A percentile compares a stretch with the other conserved stretches of the same genome.
Evolutionary conservation across 306 rosid species (phyloP).

Genomic region (Sicyos baderoa): DNA sequence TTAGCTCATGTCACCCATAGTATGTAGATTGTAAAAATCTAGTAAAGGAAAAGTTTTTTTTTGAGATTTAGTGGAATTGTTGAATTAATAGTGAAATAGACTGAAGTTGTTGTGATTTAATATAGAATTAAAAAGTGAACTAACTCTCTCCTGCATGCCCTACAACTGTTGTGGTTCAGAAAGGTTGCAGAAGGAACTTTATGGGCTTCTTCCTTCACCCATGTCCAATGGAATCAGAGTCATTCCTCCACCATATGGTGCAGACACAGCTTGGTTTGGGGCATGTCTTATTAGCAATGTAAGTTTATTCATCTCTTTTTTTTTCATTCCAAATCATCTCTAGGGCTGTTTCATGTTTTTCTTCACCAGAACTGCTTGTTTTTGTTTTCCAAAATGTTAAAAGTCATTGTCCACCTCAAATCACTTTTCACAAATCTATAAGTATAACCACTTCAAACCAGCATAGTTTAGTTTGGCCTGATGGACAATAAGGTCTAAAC

Average conservation of each 20-base stretch:
- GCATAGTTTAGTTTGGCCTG: neutral
- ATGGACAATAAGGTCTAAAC: neutral
- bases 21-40: neutral
- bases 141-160: conserved; percentile 3
- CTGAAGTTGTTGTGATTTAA: neutral
- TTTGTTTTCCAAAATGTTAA: neutral
- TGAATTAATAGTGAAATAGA: neutral
- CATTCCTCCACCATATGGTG: conserved; percentile 76
- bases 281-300: conserved; percentile 76
- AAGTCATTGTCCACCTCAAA: neutral
- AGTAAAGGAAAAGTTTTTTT: neutral
- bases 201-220: conserved; percentile 44
- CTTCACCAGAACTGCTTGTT: neutral
- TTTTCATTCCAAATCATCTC: neutral
- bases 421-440: neutral
- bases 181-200: conserved; percentile 64
- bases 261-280: conserved; percentile 81
- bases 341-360: neutral
- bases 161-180: conserved; percentile 39
- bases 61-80: neutral
- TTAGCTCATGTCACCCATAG: no score
- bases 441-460: neutral
- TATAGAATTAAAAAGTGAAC: neutral
- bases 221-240: conserved; percentile 48
- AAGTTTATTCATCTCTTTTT: conserved; percentile 22